Percentiles rank a stretch among this genome's conserved stretches.
Evolutionary conservation across 345 rosid genomes (phyloP).

Genomic region (Citrus trifoliata): DNA sequence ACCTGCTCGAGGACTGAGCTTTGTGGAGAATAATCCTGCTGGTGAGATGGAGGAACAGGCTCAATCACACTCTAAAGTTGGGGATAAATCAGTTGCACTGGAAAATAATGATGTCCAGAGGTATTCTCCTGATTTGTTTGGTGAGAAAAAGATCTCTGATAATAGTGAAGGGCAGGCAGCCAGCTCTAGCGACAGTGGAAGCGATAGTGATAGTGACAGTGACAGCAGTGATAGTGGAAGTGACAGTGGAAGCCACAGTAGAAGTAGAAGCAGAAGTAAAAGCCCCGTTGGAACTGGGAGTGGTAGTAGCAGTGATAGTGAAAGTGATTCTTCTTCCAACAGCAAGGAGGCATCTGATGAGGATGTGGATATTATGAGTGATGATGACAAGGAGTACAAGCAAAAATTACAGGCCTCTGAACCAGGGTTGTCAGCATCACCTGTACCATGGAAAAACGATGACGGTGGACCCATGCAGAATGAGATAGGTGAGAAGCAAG

Average conservation of each 20-base stretch:
- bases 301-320: slow-evolving; percentile 92
- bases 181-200: slow-evolving; percentile 84
- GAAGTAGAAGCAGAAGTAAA: slow-evolving; percentile 45
- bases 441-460: slow-evolving; percentile 24
- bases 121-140: slow-evolving; percentile 53
- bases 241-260: slow-evolving; percentile 54
- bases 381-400: slow-evolving; percentile 65
- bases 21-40: slow-evolving; percentile 37
- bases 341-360: slow-evolving; percentile 89
- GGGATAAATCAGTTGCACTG: slow-evolving; percentile 34
- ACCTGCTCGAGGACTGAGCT: slow-evolving; percentile 41
- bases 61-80: slow-evolving; percentile 33
- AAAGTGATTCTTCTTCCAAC: slow-evolving; percentile 81
- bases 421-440: slow-evolving; percentile 28
- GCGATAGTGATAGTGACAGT: slow-evolving; percentile 67
- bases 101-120: slow-evolving; percentile 50
- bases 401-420: slow-evolving; percentile 43
- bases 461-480: slow-evolving; percentile 28
- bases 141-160: slow-evolving; percentile 63
- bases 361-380: slow-evolving; percentile 91
- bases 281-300: slow-evolving; percentile 57
- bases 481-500: slow-evolving; percentile 42
- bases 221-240: slow-evolving; percentile 66
- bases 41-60: slow-evolving; percentile 34
- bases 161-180: slow-evolving; percentile 59